Conservation (phyloP, 805 yeast genomes). For the Grigorovia humatica region DNA sequence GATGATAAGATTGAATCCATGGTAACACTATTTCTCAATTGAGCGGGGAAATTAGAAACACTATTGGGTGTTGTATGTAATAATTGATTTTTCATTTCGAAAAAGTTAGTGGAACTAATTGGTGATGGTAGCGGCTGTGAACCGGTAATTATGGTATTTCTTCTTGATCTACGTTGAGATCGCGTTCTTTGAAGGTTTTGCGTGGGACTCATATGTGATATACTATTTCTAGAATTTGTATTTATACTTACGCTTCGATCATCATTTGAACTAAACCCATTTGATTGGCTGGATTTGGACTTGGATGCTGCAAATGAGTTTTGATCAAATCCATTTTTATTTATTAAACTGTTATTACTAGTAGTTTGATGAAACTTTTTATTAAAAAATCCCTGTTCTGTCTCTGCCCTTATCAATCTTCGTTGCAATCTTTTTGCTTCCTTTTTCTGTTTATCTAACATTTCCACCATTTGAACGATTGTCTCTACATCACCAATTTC, state of each 20-base stretch:
- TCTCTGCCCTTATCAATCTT: constrained; percentile 22
- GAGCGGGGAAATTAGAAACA: neutral
- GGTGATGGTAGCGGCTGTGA: constrained; percentile 93
- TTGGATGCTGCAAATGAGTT: neutral
- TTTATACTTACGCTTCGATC: neutral
- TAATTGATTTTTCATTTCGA: constrained; percentile 25
- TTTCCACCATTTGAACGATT: constrained; percentile 58
- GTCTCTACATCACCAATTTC: constrained; percentile 78
- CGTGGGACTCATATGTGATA: neutral
- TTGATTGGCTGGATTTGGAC: neutral
- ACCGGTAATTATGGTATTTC: constrained; percentile 74
- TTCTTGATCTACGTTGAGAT: constrained; percentile 40
- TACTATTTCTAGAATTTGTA: neutral
- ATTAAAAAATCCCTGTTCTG: neutral
- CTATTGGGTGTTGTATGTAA: constrained; percentile 9
- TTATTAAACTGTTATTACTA: neutral
- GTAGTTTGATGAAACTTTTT: neutral
- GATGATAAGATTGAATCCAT: constrained; percentile 2
- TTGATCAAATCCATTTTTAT: neutral
- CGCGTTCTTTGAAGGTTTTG: constrained; percentile 8
- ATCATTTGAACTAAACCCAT: neutral
- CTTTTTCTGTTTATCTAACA: constrained; percentile 42
- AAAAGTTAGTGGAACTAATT: constrained; percentile 41
- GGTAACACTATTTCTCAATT: neutral
- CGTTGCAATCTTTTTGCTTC: constrained; percentile 34